These are phyloP conservation scores for Monsonia emarginata DNA, from an alignment of 441 rosid genomes.

Conservation along the genomic window DNA sequence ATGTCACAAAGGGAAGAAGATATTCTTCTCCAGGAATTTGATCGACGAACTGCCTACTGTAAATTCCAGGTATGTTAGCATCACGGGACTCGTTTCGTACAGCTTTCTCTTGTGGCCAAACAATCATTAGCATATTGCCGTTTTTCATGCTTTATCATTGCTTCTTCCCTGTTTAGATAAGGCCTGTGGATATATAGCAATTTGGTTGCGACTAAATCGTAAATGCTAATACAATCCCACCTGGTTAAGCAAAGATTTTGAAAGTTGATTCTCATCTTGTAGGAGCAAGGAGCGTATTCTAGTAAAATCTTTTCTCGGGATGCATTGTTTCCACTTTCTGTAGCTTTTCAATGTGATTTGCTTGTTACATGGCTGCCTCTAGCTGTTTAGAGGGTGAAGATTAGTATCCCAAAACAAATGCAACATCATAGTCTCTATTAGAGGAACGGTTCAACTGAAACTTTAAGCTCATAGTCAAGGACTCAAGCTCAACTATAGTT, in stretches of 20 bases:
- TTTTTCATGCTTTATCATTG: too few relatives aligned
- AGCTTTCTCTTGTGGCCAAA: background rate
- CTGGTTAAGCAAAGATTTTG: background rate
- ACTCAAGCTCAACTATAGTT: too few relatives aligned
- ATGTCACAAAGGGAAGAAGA: constrained; percentile 95
- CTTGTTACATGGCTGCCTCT: background rate
- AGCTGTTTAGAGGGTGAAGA: background rate
- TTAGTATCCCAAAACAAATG: background rate
- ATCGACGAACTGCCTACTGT: constrained; percentile 68
- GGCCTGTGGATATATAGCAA: too few relatives aligned
- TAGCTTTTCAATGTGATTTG: too few relatives aligned
- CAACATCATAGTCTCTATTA: background rate
- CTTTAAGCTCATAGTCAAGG: background rate
- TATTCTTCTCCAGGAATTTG: constrained; percentile 81
- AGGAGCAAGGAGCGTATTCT: background rate
- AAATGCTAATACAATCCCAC: background rate
- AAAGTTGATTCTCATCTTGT: background rate
- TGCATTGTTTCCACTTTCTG: too few relatives aligned
- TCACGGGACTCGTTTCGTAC: background rate
- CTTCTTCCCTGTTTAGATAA: too few relatives aligned
- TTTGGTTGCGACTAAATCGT: too few relatives aligned
- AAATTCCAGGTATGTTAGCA: constrained; percentile 64
- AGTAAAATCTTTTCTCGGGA: too few relatives aligned
- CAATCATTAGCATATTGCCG: too few relatives aligned
- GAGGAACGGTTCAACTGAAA: background rate